Evolutionary conservation across 805 yeast species (phyloP).

Genomic region (Yarrowia sp.): DNA sequence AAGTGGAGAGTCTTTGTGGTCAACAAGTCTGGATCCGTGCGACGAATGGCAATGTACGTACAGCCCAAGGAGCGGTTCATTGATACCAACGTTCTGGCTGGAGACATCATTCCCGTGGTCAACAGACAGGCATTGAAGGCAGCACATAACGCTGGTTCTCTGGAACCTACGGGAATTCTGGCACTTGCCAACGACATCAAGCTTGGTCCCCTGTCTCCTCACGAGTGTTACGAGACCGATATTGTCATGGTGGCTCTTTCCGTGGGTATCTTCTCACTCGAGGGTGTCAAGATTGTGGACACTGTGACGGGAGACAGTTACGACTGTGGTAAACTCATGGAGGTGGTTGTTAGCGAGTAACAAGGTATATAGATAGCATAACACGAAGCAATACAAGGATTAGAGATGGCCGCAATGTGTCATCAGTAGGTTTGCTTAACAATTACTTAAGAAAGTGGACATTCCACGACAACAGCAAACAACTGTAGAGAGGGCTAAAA

Average conservation of each 20-base stretch:
- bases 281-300: slow-evolving; percentile 72
- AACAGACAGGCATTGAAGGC: slow-evolving; percentile 47
- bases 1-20: slow-evolving; percentile 71
- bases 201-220: slow-evolving; percentile 66
- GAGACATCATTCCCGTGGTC: slow-evolving; percentile 39
- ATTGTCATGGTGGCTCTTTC: slow-evolving; percentile 66
- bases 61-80: slow-evolving; percentile 48
- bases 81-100: slow-evolving; percentile 41
- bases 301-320: slow-evolving; percentile 67
- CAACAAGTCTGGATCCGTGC: slow-evolving; percentile 60
- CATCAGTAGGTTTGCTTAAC: too few species aligned
- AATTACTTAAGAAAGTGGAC: too few species aligned
- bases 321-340: slow-evolving; percentile 73
- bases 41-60: slow-evolving; percentile 61
- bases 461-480: too few species aligned
- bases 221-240: slow-evolving; percentile 68
- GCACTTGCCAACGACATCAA: slow-evolving; percentile 70
- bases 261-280: slow-evolving; percentile 68
- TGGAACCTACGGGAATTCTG: slow-evolving; percentile 63
- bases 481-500: too few species aligned
- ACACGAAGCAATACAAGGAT: too few species aligned
- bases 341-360: slow-evolving; percentile 60
- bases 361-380: background rate
- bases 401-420: too few species aligned
- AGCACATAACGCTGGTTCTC: slow-evolving; percentile 52